Evolutionary conservation across 1,284 basidiomycete genomes (phyloP), one percentile per base, ranked within the genome.

Genomic region (Cronartium ribicola): DNA sequence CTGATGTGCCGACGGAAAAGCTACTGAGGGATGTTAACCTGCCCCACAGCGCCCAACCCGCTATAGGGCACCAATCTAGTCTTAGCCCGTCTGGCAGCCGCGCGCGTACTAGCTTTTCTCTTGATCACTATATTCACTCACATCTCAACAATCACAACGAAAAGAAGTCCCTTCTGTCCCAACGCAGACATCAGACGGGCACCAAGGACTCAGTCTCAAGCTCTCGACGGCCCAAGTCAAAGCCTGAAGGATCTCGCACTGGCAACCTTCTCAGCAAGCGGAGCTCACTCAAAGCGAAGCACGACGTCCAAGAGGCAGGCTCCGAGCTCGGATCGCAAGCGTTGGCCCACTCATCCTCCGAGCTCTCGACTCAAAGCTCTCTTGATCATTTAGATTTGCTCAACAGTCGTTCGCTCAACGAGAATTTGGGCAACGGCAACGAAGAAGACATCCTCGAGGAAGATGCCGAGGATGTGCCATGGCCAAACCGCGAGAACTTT

Each of bases 81-180:
- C 22, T 40, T 40, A 17, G 17, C 5, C 5, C 48, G 17, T 51
- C 48, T 11, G 6, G 17, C 22, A 14, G 17, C 22, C 48, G 48
- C 17, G 5, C 48, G 17, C 62, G 41, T 4, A 20, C 37, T 5
- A 39, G 41, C 20, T 43, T 40, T 8, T 62, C 60, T 22, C 37
- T 62, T 5, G 60, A 62, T 62, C 60, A 62, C 5, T 62, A 62
- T 36, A 62, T 62, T 40, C 60, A 62, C 20, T 37, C 60, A 17
- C 60, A 62, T 40, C 60, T 62, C 60, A 17, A 29, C 29, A 29
- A 29, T 29, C 29, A 29, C 29, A 29, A 29, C 29, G 29, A 29
- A 29, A 29, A 29, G 29, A 29, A 29, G 29, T 29, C 29, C 2
- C 29, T 29, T 29, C 29, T 29, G 29, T 29, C 29, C 29, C 29